Percentiles rank a stretch among this genome's conserved stretches.
Evolutionary conservation across 129 eudicot genomes (phyloP).

Genomic region (Artemisia argyi): DNA sequence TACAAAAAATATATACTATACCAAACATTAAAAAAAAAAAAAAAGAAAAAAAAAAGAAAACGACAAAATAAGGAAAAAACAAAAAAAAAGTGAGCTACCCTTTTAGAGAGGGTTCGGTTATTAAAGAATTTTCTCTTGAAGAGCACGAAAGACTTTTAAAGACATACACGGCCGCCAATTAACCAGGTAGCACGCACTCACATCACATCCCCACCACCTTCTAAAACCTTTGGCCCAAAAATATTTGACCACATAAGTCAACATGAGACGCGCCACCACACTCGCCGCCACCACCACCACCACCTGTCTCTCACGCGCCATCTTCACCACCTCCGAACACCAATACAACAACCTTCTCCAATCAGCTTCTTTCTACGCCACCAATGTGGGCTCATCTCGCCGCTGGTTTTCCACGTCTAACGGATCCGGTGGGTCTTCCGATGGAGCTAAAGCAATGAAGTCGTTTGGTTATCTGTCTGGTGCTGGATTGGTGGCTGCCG

Average conservation of each 20-base stretch:
- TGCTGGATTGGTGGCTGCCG: slow-evolving; percentile 22
- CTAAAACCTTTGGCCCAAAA: slow-evolving; percentile 21
- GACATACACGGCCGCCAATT: slow-evolving; percentile 18
- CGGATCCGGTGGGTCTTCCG: slow-evolving; percentile 15
- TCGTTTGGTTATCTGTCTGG: slow-evolving; percentile 38
- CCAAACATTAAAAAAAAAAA: no score
- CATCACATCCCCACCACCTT: slow-evolving; percentile 7
- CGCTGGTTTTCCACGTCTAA: slow-evolving; percentile 45
- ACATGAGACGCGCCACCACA: slow-evolving; percentile 48
- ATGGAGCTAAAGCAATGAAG: slow-evolving; percentile 11
- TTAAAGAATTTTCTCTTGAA: no score
- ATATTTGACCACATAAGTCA: not conserved
- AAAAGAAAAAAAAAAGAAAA: no score
- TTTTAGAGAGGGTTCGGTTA: no score
- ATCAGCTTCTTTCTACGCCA: slow-evolving; percentile 40
- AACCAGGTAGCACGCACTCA: slow-evolving; percentile 26
- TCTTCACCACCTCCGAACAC: slow-evolving; percentile 37
- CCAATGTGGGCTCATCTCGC: slow-evolving; percentile 40
- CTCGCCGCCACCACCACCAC: slow-evolving; percentile 46
- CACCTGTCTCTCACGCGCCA: slow-evolving; percentile 48
- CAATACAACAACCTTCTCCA: slow-evolving; percentile 35
- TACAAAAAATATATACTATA: no score
- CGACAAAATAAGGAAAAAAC: no score
- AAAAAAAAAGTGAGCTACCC: no score
- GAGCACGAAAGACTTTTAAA: no score